Base-by-base conservation (phyloP, 2,329 filamentous ascomycete genomes). In the Talaromyces sp. region DNA sequence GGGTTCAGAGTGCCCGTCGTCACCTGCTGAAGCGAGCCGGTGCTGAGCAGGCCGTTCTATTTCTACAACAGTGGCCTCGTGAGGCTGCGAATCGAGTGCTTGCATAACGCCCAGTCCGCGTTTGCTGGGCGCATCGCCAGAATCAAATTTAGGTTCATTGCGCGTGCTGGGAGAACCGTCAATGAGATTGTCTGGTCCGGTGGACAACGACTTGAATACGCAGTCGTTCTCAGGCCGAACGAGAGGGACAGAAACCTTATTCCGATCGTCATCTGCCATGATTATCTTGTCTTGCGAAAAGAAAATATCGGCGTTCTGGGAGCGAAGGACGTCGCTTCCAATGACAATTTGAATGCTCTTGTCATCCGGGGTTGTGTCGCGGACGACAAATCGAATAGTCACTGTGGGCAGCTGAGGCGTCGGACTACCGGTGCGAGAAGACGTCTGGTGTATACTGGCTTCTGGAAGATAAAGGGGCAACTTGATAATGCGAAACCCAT, bases 261-360 rank as follows among this genome's bases (percentile, higher is more conserved):
- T 92, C 53, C 89, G 85, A 62, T 96, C 91, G 70, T 92, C 90
- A 67, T 96, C 91, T 67, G 92, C 93, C 30, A 98, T 81, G 0
- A 90, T 89, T 80, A 99, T 86, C 65, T 89, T 89, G 70, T 96
- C 96, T 66, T 93, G 91, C 0, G 95, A 98, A 69, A 99, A 91
- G 25, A 98, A 78, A 11, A 99, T 84, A 72, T 98, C 95, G 27
- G 92, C 93, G 66, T 90, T 96, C 71, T 96, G 91, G 10, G 89
- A 83, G 64, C 93, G 86, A 61, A 99, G 81, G 15, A 91, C 85
- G 74, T 98, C 93, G 70, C 92, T 96, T 44, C 95, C 93, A 62
- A 99, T 81, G 71, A 96, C 92, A 57, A 97, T 89, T 66, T 92
- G 90, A 61, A 98, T 91, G 10, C 81, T 78, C 44, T 84, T 84